Base-by-base conservation (phyloP, 805 yeast species). In the Metschnikowia reukaufii region DNA sequence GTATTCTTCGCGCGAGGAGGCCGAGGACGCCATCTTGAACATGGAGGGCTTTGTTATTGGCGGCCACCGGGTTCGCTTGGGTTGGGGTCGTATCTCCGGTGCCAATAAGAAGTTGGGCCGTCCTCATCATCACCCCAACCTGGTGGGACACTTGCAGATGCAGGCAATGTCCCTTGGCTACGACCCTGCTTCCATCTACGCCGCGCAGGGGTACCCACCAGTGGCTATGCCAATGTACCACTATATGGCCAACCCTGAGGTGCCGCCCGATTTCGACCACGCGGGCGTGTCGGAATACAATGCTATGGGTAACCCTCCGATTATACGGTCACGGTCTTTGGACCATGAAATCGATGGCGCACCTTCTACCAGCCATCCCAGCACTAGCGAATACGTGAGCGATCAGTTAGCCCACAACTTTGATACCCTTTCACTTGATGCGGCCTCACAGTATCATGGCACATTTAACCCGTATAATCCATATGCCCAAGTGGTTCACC, bases 21-120 rank as follows among this genome's bases (percentile, higher is more conserved):
- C 97, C 1, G 97, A 91, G 66, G 76, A 76, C 45, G 96, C 97
- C 9, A 86, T 90, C 51, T 74, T 80, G 30, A 86, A 84, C 52
- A 86, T 90, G 95, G 96, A 90, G 67, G 96, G 96, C 8, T 88
- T 82, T 62, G 88, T 89, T 31, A 84, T 90, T 56, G 92, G 91
- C 42, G 90, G 88, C 48, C 84, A 88, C 47, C 77, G 92, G 51
- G 83, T 90, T 40, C 75, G 96, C 57, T 76, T 90, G 48, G 84
- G 92, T 43, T 90, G 97, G 97, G 97, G 97, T 25, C 77, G 89
- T 55, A 74, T 42, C 35, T 37, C 42, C 6, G 42, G 45, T 29
- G 33, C 25, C 44, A 48, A 44, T 40, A 48, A 41, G 32, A 30
- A 21, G 13, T 30, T 41, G 12, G 29, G 12, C 29, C 29, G 29